Percentiles rank a stretch among this genome's conserved stretches.
Conservation (phyloP, 805 yeast genomes). For the Komagataella populi region DNA sequence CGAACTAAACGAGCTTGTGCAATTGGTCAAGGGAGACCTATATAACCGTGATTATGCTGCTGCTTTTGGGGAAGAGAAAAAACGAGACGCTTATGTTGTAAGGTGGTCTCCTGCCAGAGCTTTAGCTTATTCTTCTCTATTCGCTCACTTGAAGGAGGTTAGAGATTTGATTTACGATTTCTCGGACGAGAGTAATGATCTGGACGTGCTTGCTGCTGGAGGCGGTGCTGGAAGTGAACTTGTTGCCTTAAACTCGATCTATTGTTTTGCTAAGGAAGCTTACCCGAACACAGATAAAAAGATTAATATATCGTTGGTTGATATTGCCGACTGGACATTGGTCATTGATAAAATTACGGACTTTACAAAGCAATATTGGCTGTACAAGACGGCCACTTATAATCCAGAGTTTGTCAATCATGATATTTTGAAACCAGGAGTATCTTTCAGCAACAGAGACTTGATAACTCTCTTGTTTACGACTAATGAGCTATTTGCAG, state of each 20-base stretch:
- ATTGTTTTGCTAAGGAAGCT: conserved; percentile 8
- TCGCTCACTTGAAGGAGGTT: conserved; percentile 22
- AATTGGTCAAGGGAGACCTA: conserved; percentile 54
- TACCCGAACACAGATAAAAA: neutral
- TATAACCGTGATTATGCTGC: conserved; percentile 55
- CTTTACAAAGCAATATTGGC: conserved; percentile 1
- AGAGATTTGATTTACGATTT: conserved; percentile 6
- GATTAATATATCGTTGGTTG: conserved; percentile 37
- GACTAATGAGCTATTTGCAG: conserved; percentile 74
- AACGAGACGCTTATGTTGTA: conserved; percentile 64
- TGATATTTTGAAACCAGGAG: conserved; percentile 21
- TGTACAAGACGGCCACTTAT: conserved; percentile 9
- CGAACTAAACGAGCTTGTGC: conserved; percentile 33
- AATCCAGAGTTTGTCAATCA: conserved; percentile 17
- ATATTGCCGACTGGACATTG: conserved; percentile 66
- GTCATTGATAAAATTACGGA: conserved; percentile 22
- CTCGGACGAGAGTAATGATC: conserved; percentile 5
- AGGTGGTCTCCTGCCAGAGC: conserved; percentile 86
- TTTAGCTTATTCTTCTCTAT: conserved; percentile 56
- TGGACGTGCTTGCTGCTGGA: conserved; percentile 51
- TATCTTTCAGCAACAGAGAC: conserved; percentile 19
- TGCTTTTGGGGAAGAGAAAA: conserved; percentile 53
- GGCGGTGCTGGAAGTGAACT: conserved; percentile 89
- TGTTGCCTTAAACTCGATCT: conserved; percentile 48
- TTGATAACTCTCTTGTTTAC: conserved; percentile 70